Base-by-base conservation (phyloP, 306 rosid genomes). In the Castanospermum australe region DNA sequence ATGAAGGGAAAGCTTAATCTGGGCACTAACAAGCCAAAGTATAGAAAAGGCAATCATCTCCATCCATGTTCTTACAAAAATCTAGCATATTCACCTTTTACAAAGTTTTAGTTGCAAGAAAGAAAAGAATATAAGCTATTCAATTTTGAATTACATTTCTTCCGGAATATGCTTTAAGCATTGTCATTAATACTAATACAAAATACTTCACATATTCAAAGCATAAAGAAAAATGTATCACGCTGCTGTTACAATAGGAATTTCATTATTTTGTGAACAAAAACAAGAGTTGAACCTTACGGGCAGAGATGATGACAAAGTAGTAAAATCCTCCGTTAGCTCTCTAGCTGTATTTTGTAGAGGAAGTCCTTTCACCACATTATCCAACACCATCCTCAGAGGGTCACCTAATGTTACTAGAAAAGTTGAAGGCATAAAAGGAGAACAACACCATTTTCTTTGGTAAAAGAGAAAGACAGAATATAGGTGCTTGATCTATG, bases 301-400 rank as follows among this genome's bases (percentile, higher is more conserved):
- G 14, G 86, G 84, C 76, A 95, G 87, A 84, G 90, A 85, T 63
- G 88, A 84, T 20, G 92, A 68, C 69, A 89, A 30, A 24, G 79
- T 90, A 77, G 67, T 76, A 74, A 89, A 81, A 78, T 90, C 93
- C 71, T 71, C 86, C 24, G 91, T 79, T 67, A 89, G 87, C 84
- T 86, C 85, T 73, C 80, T 81, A 65, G 92, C 68, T 17, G 87
- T 60, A 72, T 71, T 86, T 38, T 85, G 87, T 71, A 86, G 78
- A 73, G 89, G 84, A 84, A 84, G 82, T 80, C 97, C 86, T 87
- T 84, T 79, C 84, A 82, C 87, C 75, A 85, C 21, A 68, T 78
- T 81, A 64, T 79, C 90, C 84, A 83, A 82, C 73, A 71, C 67
- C 78, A 57, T 61, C 86, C 79, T 88, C 66, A 87, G 64, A 78